These are phyloP conservation scores for Leishmania tarentolae DNA, from an alignment of 208 protist species.

Conservation along the genomic window DNA sequence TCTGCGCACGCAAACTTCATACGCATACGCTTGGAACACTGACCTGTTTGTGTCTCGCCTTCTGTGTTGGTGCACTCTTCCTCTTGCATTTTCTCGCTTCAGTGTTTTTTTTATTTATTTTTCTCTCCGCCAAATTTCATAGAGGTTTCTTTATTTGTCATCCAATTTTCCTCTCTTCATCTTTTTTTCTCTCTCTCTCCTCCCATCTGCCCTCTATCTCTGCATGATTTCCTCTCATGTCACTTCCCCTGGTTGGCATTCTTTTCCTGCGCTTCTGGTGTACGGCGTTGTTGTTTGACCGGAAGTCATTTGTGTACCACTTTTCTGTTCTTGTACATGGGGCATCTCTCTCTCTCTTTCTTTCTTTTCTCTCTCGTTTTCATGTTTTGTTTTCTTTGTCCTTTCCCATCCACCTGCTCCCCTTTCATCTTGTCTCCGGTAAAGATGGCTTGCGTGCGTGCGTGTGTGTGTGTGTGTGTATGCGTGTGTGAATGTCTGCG, in stretches of 20 bases:
- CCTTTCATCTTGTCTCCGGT: not conserved
- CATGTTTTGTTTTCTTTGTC: not conserved
- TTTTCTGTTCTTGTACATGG: not conserved
- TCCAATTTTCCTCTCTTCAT: not conserved
- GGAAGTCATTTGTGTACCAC: slow-evolving; percentile 1
- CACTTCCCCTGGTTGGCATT: not conserved
- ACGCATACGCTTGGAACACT: not conserved
- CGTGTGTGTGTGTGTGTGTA: not conserved
- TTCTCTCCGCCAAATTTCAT: not conserved
- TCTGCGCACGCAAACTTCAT: not conserved
- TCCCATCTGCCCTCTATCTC: too few relatives aligned
- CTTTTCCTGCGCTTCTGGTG: not conserved
- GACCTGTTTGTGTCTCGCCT: not conserved
- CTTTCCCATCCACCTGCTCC: not conserved
- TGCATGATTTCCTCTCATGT: not conserved
- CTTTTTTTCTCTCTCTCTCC: too few relatives aligned
- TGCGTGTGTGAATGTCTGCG: not conserved
- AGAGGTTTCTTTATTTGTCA: not conserved
- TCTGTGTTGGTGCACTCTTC: slow-evolving; percentile 5
- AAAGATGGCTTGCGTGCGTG: not conserved
- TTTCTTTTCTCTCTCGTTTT: not conserved
- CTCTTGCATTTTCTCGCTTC: slow-evolving; percentile 9
- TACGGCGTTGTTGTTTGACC: not conserved
- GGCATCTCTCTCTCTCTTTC: not conserved
- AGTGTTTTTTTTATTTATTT: not conserved